Evolutionary conservation across 2,329 filamentous ascomycete species (phyloP), one percentile per base, ranked within the genome.

Genomic region (Chrysoporthe austroafricana): DNA sequence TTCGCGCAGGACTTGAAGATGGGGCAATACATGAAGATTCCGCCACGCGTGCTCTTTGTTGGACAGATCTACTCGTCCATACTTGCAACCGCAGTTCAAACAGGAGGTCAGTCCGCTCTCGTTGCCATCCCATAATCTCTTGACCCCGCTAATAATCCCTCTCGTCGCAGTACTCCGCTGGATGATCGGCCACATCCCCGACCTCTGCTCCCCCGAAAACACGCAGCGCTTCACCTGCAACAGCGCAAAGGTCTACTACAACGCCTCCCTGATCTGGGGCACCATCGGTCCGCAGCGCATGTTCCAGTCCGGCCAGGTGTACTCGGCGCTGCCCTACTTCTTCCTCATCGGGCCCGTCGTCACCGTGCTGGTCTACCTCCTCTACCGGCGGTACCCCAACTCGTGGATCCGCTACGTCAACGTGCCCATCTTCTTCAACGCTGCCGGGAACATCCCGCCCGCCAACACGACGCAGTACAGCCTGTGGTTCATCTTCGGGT

Each of bases 41-140:
- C 75, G 0, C 75, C 75, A 0, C 72, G 76, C 7, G 74, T 77
- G 2, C 67, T 78, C 4, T 79, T 79, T 58, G 71, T 73, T 14
- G 77, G 75, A 1, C 77, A 78, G 70, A 71, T 78, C 8, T 77
- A 77, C 66, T 71, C 77, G 8, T 74, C 75, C 43, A 67, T 78
- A 8, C 70, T 78, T 1, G 76, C 76, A 2, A 76, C 75, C 1
- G 71, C 73, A 57, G 75, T 73, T 2, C 76, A 77, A 65, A 75
- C 74, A 8, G 76, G 76, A 58, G 76, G 75, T 77, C 36, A 58
- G 71, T 70, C 34, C 21, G 16, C 6, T 21, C 14, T 52, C 16
- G 5, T 36, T 11, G 21, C 18, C 13, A 21, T n/a, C 66, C 54
- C 48, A 61, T 14, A 11, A 9, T n/a, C n/a, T 1, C 50, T 3